Conservation (phyloP, 1,284 basidiomycete species). For the Hemileccinum hortonii region DNA sequence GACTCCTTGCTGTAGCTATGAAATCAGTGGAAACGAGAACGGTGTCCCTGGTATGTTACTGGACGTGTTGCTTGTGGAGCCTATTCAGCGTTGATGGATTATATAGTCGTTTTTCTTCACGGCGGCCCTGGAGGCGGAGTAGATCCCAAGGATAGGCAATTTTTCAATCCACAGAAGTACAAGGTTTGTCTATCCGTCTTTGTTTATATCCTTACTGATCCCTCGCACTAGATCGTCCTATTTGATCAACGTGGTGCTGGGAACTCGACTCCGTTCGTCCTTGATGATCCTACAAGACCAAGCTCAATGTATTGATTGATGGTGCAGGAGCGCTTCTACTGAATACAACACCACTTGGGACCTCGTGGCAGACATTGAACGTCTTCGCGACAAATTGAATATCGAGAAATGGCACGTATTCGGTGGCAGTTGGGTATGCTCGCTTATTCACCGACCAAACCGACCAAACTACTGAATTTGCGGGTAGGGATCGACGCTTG, state of each 20-base stretch:
- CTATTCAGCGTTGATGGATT: not conserved
- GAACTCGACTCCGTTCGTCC: slow-evolving; percentile 74
- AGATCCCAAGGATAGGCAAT: slow-evolving; percentile 65
- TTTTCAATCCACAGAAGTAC: slow-evolving; percentile 84
- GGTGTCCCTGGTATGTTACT: slow-evolving; percentile 67
- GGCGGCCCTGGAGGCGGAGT: slow-evolving; percentile 81
- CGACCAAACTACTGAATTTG: not conserved
- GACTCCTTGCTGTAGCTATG: slow-evolving; percentile 54
- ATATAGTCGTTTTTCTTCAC: slow-evolving; percentile 78
- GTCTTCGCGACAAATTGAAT: slow-evolving; percentile 67
- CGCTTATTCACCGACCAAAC: not conserved
- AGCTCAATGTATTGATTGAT: slow-evolving; percentile 15
- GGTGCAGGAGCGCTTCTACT: slow-evolving; percentile 62
- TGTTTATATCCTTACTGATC: slow-evolving; percentile 4
- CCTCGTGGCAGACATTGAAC: slow-evolving; percentile 88
- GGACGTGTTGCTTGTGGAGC: not conserved
- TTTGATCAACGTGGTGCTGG: slow-evolving; percentile 87
- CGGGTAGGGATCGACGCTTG: slow-evolving; percentile 83
- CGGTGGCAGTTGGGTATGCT: slow-evolving; percentile 81
- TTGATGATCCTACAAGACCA: not conserved
- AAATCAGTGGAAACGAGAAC: slow-evolving; percentile 73
- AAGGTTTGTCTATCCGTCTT: slow-evolving; percentile 47
- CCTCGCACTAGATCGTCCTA: slow-evolving; percentile 59
- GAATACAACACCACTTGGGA: slow-evolving; percentile 96
- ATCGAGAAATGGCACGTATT: slow-evolving; percentile 92